Evolutionary conservation across 371 early-diverging fungal genomes (phyloP), one percentile per base, ranked within the genome.

Genomic region (Rozella allomycis): DNA sequence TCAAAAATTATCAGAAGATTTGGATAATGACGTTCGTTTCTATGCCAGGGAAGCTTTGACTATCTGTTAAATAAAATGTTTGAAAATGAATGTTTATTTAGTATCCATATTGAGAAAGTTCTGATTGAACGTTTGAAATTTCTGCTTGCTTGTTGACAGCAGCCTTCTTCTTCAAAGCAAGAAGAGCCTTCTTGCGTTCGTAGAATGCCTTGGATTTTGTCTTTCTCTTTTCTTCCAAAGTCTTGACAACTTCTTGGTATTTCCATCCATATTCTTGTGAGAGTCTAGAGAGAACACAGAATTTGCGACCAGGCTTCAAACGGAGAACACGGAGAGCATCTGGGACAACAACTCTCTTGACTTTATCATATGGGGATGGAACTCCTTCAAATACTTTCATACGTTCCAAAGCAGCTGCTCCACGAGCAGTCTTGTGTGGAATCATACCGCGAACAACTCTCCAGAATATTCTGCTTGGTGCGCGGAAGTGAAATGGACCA

Each of bases 241-340:
- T 74, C 55, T 72, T 73, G 48, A 94, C 79, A 40, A 96, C 79
- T 42, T 81, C 88, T 47, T 77, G 64, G 75, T 97, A 88, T 68
- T 96, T 98, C 98, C 99, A 99, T 55, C 99, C 99, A 54, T 91
- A 80, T 70, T 91, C 90, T 49, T 63, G 55, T 37, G 88, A 70
- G 50, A 99, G 68, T 49, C 91, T 79, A 54, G 85, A 79, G 45
- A 98, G 54, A 41, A 77, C 74, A 59, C 81, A 79, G 78, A 64
- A 88, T 77, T 90, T 96, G 59, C 97, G 86, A 35, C 79, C 82
- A 39, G 96, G 96, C 64, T 80, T 74, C 33, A 93, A 69, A 54
- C 83, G 75, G 52, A 93, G 78, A 50, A 88, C 83, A 43, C 88
- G 85, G 37, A 97, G 80, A 33, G 97, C 97, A 38, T 70, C 70